Conservation (phyloP, 2,329 filamentous ascomycete genomes). For the Ophiocordyceps australis region DNA sequence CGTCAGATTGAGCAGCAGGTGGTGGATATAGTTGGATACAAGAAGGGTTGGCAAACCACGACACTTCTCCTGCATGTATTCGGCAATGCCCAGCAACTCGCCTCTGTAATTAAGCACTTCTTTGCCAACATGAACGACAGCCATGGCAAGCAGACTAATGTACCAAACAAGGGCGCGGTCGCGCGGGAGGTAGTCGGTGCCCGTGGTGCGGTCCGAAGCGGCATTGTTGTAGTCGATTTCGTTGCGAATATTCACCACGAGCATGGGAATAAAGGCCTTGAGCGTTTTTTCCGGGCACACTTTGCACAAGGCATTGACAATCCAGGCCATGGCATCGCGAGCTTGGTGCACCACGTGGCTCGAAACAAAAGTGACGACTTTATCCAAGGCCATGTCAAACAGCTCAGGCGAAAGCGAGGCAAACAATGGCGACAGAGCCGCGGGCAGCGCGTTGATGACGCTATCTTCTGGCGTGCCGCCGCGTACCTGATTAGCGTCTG, state of each 20-base stretch:
- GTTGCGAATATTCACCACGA: constrained; percentile 80
- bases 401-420: constrained; percentile 82
- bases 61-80: constrained; percentile 94
- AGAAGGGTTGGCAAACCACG: constrained; percentile 87
- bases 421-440: constrained; percentile 78
- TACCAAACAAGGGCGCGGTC: constrained; percentile 94
- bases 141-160: constrained; percentile 94
- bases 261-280: constrained; percentile 75
- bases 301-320: constrained; percentile 90
- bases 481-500: constrained; percentile 73
- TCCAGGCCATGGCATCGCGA: constrained; percentile 95
- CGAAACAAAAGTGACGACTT: constrained; percentile 79
- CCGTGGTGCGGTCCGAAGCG: constrained; percentile 83
- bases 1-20: constrained; percentile 83
- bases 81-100: constrained; percentile 76
- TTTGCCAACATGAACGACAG: constrained; percentile 84
- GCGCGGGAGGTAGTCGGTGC: constrained; percentile 79
- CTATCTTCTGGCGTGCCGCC: constrained; percentile 91
- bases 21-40: constrained; percentile 94
- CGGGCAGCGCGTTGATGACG: constrained; percentile 86
- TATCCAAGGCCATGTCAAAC: constrained; percentile 81
- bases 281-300: constrained; percentile 87
- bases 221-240: constrained; percentile 96
- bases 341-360: constrained; percentile 95
- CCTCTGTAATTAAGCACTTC: constrained; percentile 79